These are phyloP conservation scores for Hypoxylon subgilvum DNA, from an alignment of 495 filamentous ascomycete genomes.

Conservation along the genomic window DNA sequence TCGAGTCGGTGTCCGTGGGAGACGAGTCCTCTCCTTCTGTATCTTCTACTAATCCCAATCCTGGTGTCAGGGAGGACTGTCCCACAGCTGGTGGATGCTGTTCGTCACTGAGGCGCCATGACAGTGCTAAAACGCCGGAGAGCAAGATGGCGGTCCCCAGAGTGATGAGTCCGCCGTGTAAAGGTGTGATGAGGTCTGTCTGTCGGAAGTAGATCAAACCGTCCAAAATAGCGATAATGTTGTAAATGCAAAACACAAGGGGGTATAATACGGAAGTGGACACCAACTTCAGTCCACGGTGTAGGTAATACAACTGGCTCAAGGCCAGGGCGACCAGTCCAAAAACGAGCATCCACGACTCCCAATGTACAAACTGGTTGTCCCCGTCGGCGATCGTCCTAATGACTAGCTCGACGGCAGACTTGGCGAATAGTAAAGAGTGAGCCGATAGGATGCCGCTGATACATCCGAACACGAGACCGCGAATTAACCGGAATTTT, in stretches of 20 bases:
- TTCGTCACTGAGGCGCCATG: slow-evolving; percentile 87
- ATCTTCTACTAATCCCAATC: slow-evolving; percentile 71
- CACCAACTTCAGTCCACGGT: slow-evolving; percentile 89
- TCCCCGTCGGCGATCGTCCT: slow-evolving; percentile 83
- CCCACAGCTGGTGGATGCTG: slow-evolving; percentile 63
- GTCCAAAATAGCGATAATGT: slow-evolving; percentile 97
- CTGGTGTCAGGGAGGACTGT: slow-evolving; percentile 69
- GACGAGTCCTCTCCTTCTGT: slow-evolving; percentile 63
- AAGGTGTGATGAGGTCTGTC: slow-evolving; percentile 72
- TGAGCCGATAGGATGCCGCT: slow-evolving; percentile 95
- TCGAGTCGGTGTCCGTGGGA: slow-evolving; percentile 52
- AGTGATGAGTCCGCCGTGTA: slow-evolving; percentile 83
- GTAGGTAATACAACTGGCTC: slow-evolving; percentile 92
- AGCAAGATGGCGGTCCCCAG: slow-evolving; percentile 87
- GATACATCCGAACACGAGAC: slow-evolving; percentile 85
- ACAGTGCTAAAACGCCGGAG: slow-evolving; percentile 85
- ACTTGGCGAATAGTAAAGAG: slow-evolving; percentile 90
- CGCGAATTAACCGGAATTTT: slow-evolving; percentile 78
- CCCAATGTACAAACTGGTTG: slow-evolving; percentile 97
- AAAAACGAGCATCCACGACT: slow-evolving; percentile 92
- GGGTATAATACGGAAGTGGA: slow-evolving; percentile 97
- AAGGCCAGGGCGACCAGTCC: slow-evolving; percentile 83
- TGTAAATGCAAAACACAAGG: slow-evolving; percentile 98
- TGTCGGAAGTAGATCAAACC: slow-evolving; percentile 97
- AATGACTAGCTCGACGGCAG: slow-evolving; percentile 94